Conservation (phyloP, 2,329 filamentous ascomycete genomes). For the Fusarium nanum region DNA sequence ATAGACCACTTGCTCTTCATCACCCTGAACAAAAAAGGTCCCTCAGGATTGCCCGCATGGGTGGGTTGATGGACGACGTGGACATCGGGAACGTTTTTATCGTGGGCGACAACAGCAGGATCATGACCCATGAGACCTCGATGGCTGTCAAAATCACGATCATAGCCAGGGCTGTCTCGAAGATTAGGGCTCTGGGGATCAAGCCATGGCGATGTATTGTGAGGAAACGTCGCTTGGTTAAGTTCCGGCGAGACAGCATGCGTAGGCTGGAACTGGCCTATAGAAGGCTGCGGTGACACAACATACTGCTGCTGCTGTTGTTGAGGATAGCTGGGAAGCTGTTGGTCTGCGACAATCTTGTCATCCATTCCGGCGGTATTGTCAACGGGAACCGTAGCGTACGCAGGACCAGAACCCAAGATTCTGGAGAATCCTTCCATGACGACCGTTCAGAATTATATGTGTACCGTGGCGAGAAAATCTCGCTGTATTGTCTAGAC, state of each 20-base stretch:
- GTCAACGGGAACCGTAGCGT: background rate
- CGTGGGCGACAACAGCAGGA: background rate
- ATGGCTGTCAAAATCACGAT: slow-evolving; percentile 11
- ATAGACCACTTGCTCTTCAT: slow-evolving; percentile 35
- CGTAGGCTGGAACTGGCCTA: background rate
- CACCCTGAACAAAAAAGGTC: slow-evolving; percentile 1
- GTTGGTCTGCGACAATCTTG: background rate
- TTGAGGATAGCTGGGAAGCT: background rate
- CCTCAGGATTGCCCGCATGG: background rate
- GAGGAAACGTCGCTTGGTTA: background rate
- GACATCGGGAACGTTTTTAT: background rate
- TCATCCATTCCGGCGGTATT: slow-evolving; percentile 11
- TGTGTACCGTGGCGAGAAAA: no score
- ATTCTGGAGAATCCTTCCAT: background rate
- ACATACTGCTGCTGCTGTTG: background rate
- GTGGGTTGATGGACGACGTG: background rate
- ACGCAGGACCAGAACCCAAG: background rate
- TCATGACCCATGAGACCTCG: slow-evolving; percentile 6
- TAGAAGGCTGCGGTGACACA: slow-evolving; percentile 12
- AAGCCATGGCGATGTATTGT: slow-evolving; percentile 9
- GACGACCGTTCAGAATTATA: no score
- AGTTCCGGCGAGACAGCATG: slow-evolving; percentile 10
- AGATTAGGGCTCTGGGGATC: slow-evolving; percentile 24
- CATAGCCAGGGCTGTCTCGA: slow-evolving; percentile 15
- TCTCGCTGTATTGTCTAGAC: no score